Evolutionary conservation across 768 basidiomycete genomes (phyloP), one percentile per base, ranked within the genome.

Genomic region (Suillus decipiens): DNA sequence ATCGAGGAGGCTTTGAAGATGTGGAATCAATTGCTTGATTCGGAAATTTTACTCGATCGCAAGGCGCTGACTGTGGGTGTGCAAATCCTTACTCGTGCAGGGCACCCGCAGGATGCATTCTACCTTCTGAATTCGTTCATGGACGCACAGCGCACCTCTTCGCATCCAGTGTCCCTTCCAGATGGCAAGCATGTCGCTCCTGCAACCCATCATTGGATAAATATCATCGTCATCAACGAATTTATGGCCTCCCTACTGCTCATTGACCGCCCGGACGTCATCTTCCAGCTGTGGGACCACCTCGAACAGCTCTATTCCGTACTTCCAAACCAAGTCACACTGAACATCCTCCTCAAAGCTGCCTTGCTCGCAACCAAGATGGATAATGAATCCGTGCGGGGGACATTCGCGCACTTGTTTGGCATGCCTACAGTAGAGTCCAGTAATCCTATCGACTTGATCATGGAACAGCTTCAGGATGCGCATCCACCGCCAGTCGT

Each of bases 211-310:
- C 56, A 41, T 7, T 64, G 43, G 31, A 58, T 76, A 14, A 74
- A 72, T 34, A 68, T 73, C 11, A 67, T 71, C 31, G 67, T 69
- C 0, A 71, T 81, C 51, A 84, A 83, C 66, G 71, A 76, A 22
- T 81, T 87, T 68, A 77, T 88, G 71, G 70, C 73, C 12, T 66
- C 82, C 0, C 78, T 93, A 47, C 78, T 79, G 31, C 79, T 79
- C 24, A 78, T 80, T 22, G 75, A 79, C 36, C 83, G 89, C 3
- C 88, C 89, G 0, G 89, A 90, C 66, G 75, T 82, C 8, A 81
- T 88, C 4, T 88, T 90, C 71, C 75, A 76, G 48, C 68, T 93
- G 1, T 94, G 90, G 89, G 86, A 88, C n/a, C 74, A 85, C 31
- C 84, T 92, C 75, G 76, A 77, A 4, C 68, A 73, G 0, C 72